Evolutionary conservation across 345 rosid genomes (phyloP), one percentile per base, ranked within the genome.

Genomic region (Eucalyptus viminalis): DNA sequence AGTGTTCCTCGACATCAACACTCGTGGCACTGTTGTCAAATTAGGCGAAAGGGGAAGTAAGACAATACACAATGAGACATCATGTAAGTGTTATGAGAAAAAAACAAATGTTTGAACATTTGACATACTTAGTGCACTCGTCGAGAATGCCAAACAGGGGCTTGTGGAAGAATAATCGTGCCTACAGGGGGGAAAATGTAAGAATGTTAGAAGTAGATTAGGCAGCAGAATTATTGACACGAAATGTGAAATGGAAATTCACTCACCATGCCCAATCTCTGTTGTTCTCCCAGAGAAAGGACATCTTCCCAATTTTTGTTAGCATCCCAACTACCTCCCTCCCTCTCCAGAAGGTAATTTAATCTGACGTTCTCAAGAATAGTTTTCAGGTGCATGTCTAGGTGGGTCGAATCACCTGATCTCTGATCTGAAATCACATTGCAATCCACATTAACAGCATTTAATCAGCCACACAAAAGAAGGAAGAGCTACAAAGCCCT

Each of bases 201-300:
- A 91, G 56, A 87, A 91, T n/a, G n/a, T 89, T 5, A 88, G 86
- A 10, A 88, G 91, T 81, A 92, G 80, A 90, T 29, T 88, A 76
- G 24, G 27, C 44, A 88, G 89, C 72, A 80, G 86, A 86, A 24
- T 11, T 24, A 58, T 45, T 24, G 22, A 31, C 44, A 80, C 11
- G 0, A 29, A 80, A 50, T 60, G 14, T 86, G 31, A 49, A 65
- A 62, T 14, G 44, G 87, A 54, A 87, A n/a, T 56, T 40, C 87
- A 91, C 94, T 92, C 89, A 98, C 99, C 99, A 98, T 97, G 90
- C 99, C 99, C 88, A 98, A 92, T 92, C 99, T 95, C 92, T 98
- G 99, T 91, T 97, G 99, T 91, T 98, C 99, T 83, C 99, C 99
- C 15, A 98, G 99, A 89, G 99, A 98, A 29, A 98, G 96, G 86